Conservation (phyloP, 306 rosid species). For the Clitoria ternatea region DNA sequence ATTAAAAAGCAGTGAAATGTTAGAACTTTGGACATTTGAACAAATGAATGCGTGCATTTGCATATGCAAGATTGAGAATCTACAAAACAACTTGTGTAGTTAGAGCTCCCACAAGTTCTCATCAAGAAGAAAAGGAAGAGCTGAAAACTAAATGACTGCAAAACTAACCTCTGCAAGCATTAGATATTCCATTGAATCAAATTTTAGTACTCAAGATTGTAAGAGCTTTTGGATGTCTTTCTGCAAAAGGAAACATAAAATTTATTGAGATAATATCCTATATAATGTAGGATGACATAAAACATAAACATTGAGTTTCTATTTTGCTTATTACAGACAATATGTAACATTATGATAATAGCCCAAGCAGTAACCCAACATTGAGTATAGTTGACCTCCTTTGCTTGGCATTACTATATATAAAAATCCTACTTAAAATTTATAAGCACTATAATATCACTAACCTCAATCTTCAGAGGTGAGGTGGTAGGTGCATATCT, state of each 20-base stretch:
- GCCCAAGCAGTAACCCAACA: slow-evolving; percentile 4
- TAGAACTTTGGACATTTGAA: background rate
- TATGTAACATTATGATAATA: background rate
- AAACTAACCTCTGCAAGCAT: slow-evolving; percentile 28
- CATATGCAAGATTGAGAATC: background rate
- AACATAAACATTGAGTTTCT: background rate
- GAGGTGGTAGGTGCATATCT: slow-evolving; percentile 90
- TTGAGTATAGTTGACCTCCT: background rate
- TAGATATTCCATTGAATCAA: background rate
- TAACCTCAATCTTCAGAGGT: slow-evolving; percentile 82
- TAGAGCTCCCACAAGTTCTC: background rate
- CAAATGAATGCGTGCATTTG: background rate
- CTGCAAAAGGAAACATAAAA: slow-evolving; percentile 46
- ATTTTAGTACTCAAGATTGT: slow-evolving; percentile 47
- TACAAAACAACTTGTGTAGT: background rate
- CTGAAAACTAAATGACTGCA: slow-evolving; percentile 12
- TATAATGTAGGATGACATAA: background rate
- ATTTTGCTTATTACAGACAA: background rate
- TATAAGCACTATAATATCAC: slow-evolving; percentile 13
- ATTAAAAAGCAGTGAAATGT: background rate
- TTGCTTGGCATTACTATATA: background rate
- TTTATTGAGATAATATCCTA: background rate
- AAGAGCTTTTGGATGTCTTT: slow-evolving; percentile 69
- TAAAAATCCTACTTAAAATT: background rate
- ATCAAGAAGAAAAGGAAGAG: background rate